phyloP scores from a whole-genome alignment of 2,329 filamentous ascomycete species.

The Stemphylium lycopersici region DNA sequence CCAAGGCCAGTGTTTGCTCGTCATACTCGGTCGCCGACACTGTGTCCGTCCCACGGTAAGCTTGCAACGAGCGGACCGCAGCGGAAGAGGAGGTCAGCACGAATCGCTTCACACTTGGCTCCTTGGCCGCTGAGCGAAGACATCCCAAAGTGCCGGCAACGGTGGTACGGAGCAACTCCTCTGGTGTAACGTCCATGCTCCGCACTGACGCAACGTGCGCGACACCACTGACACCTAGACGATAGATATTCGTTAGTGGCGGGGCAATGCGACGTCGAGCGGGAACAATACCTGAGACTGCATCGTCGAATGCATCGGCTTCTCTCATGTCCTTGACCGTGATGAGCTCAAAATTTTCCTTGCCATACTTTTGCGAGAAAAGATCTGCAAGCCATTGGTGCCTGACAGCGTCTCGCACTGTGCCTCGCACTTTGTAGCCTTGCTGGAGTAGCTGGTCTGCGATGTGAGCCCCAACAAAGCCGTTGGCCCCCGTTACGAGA shows the following conservation, averaged over 20 bases:
- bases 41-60: conserved; percentile 39
- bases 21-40: conserved; percentile 42
- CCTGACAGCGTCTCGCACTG: conserved; percentile 33
- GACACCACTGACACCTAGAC: conserved; percentile 48
- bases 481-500: conserved; percentile 42
- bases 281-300: conserved; percentile 23
- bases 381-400: conserved; percentile 30
- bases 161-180: conserved; percentile 27
- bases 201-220: conserved; percentile 54
- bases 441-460: conserved; percentile 36
- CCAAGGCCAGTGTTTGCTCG: conserved; percentile 35
- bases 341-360: conserved; percentile 26
- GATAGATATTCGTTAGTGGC: neutral
- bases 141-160: conserved; percentile 47
- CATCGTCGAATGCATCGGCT: conserved; percentile 30
- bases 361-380: conserved; percentile 28
- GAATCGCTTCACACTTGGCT: conserved; percentile 51
- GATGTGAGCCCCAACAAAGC: conserved; percentile 41
- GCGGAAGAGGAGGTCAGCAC: conserved; percentile 52
- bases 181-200: conserved; percentile 51
- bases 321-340: conserved; percentile 28
- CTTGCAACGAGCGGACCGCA: conserved; percentile 29
- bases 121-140: conserved; percentile 50
- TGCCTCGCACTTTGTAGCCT: conserved; percentile 42
- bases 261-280: conserved; percentile 1